Conservation (phyloP, 371 early-diverging fungal genomes). For the Mucor lusitanicus region DNA sequence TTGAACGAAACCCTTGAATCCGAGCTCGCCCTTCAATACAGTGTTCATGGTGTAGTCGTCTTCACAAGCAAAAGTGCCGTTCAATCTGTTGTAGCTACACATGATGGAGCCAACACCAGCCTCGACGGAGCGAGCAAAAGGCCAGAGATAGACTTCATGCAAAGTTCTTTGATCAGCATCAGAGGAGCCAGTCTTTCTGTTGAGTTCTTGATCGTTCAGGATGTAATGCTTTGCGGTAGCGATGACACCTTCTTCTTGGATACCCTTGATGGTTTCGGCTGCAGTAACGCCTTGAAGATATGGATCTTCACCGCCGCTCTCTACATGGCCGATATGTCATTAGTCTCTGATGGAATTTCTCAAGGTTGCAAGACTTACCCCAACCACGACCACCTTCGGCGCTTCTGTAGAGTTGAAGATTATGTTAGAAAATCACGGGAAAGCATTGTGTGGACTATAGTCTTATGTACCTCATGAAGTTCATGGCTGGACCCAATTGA, state of each 20-base stretch:
- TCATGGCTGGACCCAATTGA: constrained; percentile 53
- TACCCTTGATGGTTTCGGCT: constrained; percentile 34
- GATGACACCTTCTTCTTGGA: constrained; percentile 46
- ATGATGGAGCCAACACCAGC: constrained; percentile 60
- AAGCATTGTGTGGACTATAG: neutral
- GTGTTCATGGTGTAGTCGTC: constrained; percentile 43
- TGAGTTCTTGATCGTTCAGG: constrained; percentile 52
- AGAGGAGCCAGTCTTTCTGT: constrained; percentile 30
- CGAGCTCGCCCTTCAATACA: constrained; percentile 51
- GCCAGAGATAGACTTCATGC: constrained; percentile 60
- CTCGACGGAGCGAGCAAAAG: constrained; percentile 54
- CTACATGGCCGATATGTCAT: neutral
- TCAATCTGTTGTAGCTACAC: constrained; percentile 60
- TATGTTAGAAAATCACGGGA: neutral
- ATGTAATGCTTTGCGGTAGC: constrained; percentile 58
- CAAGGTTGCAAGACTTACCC: constrained; percentile 29
- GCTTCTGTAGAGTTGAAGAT: constrained; percentile 10
- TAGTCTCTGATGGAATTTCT: neutral
- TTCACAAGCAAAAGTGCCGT: constrained; percentile 54
- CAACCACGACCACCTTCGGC: constrained; percentile 60
- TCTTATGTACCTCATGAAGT: constrained; percentile 26
- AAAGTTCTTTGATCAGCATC: constrained; percentile 51
- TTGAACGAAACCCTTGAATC: constrained; percentile 48
- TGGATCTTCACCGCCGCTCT: constrained; percentile 55
- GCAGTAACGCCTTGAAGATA: constrained; percentile 49